phyloP scores from a whole-genome alignment of 108 stramenopile species.

The Nannochloropsis gaditana region DNA sequence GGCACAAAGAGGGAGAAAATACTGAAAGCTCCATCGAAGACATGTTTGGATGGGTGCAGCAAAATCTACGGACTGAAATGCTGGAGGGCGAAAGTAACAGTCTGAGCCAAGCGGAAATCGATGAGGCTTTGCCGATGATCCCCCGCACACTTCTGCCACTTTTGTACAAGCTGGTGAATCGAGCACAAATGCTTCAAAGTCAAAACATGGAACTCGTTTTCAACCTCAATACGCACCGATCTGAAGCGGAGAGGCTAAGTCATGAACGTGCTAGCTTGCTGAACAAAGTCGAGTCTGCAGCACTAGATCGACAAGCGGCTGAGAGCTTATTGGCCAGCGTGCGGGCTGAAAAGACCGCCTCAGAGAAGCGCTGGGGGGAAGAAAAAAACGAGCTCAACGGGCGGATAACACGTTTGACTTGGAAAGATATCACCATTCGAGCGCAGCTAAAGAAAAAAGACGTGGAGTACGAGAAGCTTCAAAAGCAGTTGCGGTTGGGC shows the following conservation, averaged over 20 bases:
- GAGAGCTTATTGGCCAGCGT: slow-evolving; percentile 16
- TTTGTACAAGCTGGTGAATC: background rate
- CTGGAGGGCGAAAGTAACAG: background rate
- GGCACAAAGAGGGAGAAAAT: no score
- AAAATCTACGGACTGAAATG: background rate
- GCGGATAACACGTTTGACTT: background rate
- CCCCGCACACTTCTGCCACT: slow-evolving; percentile 5
- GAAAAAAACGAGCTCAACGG: background rate
- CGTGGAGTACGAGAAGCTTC: slow-evolving; percentile 15
- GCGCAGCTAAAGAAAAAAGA: slow-evolving; percentile 17
- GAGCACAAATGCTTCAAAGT: no score
- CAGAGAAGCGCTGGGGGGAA: background rate
- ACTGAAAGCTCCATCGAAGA: background rate
- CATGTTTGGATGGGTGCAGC: background rate
- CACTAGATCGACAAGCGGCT: background rate
- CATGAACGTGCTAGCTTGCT: background rate
- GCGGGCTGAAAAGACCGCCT: background rate
- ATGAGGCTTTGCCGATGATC: background rate
- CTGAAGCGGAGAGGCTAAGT: background rate
- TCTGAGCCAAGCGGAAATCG: background rate
- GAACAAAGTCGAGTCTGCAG: background rate
- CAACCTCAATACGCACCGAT: background rate
- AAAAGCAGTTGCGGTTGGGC: background rate
- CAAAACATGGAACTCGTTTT: slow-evolving; percentile 9
- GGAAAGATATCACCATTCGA: background rate